These are phyloP conservation scores for Yamadazyma akitaensis DNA, from an alignment of 805 yeast species.

Conservation along the genomic window DNA sequence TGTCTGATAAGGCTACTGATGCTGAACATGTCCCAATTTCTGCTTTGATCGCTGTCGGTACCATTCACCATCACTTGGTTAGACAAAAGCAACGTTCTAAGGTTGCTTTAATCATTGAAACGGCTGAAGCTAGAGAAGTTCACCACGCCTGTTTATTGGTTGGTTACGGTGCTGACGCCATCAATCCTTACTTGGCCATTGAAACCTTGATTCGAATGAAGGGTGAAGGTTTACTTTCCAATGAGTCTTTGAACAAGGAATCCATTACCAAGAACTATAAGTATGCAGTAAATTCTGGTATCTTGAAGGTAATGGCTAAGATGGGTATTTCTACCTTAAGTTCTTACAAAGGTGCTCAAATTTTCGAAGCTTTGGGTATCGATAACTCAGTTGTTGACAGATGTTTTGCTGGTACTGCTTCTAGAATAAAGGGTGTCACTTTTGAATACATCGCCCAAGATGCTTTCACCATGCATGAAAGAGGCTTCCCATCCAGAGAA, in stretches of 20 bases:
- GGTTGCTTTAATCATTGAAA: constrained; percentile 86
- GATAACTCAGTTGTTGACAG: constrained; percentile 93
- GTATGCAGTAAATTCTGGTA: constrained; percentile 84
- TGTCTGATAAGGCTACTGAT: constrained; percentile 66
- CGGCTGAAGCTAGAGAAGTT: constrained; percentile 97
- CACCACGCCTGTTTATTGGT: constrained; percentile 92
- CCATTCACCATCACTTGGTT: constrained; percentile 94
- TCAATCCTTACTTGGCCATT: constrained; percentile 90
- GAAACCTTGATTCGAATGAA: constrained; percentile 86
- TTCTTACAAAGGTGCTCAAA: constrained; percentile 98
- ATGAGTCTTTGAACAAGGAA: constrained; percentile 53
- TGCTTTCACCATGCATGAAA: constrained; percentile 89
- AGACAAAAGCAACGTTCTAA: constrained; percentile 94
- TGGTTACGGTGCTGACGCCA: constrained; percentile 97
- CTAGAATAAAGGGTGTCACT: constrained; percentile 92
- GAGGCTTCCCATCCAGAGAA: constrained; percentile 80
- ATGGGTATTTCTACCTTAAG: constrained; percentile 99
- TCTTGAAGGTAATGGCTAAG: constrained; percentile 95
- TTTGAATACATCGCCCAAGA: constrained; percentile 96
- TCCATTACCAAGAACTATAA: constrained; percentile 74
- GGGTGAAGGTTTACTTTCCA: constrained; percentile 64
- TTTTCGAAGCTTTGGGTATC: constrained; percentile 93
- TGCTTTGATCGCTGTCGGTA: constrained; percentile 90
- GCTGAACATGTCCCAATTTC: constrained; percentile 73
- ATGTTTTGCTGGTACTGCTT: constrained; percentile 96